phyloP scores from a whole-genome alignment of 441 rosid genomes.

The Erysimum pusillum region DNA sequence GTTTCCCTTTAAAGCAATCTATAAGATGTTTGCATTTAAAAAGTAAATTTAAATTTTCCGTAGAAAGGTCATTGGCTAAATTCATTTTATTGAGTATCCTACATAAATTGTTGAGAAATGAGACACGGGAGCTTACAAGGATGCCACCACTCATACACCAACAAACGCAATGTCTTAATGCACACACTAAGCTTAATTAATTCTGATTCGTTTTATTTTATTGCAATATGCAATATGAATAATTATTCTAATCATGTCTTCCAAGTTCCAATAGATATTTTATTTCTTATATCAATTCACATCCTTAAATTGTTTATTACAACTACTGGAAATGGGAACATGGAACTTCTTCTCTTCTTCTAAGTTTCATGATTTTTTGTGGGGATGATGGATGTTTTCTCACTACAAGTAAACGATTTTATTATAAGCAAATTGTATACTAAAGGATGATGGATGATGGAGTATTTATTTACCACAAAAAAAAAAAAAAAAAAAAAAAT shows the following conservation, averaged over 20 bases:
- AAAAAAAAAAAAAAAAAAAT: background rate
- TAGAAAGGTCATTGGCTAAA: background rate
- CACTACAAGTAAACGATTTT: background rate
- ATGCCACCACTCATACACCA: constrained; percentile 36
- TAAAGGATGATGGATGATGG: too few relatives aligned
- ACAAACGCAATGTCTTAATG: constrained; percentile 19
- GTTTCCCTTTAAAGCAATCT: constrained; percentile 19
- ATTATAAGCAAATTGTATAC: background rate
- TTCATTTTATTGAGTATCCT: background rate
- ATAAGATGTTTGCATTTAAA: constrained; percentile 1
- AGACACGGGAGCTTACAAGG: constrained; percentile 20
- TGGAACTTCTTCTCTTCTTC: background rate
- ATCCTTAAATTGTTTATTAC: constrained; percentile 11
- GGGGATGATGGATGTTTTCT: constrained; percentile 1
- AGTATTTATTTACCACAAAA: background rate
- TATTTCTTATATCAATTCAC: background rate
- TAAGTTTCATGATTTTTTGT: constrained; percentile 10
- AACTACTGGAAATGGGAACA: constrained; percentile 30
- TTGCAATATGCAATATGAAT: constrained; percentile 1
- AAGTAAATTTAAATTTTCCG: too few relatives aligned
- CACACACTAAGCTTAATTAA: constrained; percentile 30
- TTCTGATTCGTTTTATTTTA: too few relatives aligned
- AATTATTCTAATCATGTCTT: background rate
- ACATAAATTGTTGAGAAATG: constrained; percentile 6
- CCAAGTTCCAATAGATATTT: constrained; percentile 25